Base-by-base conservation (phyloP, 192 early-diverging fungal genomes). In the Radiomyces spectabilis region DNA sequence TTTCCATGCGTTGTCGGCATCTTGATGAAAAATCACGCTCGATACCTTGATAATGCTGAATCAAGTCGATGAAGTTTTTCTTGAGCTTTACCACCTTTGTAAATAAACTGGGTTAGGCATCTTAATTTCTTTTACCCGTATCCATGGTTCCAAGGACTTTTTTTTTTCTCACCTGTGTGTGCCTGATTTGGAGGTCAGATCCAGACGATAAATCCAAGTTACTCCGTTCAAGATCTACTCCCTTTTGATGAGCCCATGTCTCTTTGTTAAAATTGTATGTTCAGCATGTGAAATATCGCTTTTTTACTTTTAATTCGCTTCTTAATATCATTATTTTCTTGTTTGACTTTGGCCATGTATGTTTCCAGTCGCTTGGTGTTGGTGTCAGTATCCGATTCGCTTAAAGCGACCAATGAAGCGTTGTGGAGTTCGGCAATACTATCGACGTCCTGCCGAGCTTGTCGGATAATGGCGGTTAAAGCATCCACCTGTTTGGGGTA, bases 1-100 rank as follows among this genome's bases (percentile, higher is more conserved):
- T 10, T 43, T 19, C 8, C 15, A 16, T 19, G 42, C 42, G 71
- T 49, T 85, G 78, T 45, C 89, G 81, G 63, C 87, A 92, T 60
- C 89, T 89, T 53, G 76, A 72, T 41, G 89, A 79, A 52, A 86
- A 89, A 41, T 79, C 81, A 54, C 75, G 73, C 51, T 93, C 88
- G 0, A 86, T 74, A 13, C 73, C 63, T 57, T 91, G 87, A 54
- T 88, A 93, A 30, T 85, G 80, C 34, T 78, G 81, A 76, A 85
- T 80, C 10, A 72, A 61, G 18, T 76, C 77, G 60, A 81, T 50
- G 31, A 84, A 84, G 53, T 71, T 82, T 61, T 82, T 72, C 37
- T 65, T 73, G 49, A 46, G 68, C 60, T 53, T 35, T 13, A 15
- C 44, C 49, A 51, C 55, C 24, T 13, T 12, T 13, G 5, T 16